A percentile compares a stretch with the other conserved stretches of the same genome.
Conservation (phyloP, 306 rosid species). For the Carpinus fangiana region DNA sequence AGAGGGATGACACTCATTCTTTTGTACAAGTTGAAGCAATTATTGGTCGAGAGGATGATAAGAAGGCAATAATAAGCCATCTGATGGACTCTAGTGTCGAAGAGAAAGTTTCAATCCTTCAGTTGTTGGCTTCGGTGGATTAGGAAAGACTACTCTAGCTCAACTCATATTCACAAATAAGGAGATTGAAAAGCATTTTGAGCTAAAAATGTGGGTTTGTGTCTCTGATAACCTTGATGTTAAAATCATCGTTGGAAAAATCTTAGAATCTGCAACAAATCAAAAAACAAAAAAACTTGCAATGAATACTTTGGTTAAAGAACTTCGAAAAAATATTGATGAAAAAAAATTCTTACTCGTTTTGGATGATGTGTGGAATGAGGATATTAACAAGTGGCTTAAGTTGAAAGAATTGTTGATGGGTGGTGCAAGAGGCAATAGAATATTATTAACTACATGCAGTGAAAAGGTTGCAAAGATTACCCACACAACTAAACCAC, state of each 20-base stretch:
- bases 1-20: background rate
- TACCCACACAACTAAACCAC: background rate
- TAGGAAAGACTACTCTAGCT: slow-evolving; percentile 27
- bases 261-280: background rate
- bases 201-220: slow-evolving; percentile 8
- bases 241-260: background rate
- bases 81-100: background rate
- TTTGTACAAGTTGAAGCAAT: background rate
- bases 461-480: background rate
- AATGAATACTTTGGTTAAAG: background rate
- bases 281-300: background rate
- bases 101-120: slow-evolving; percentile 8
- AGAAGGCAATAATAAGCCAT: background rate
- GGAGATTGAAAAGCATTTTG: background rate
- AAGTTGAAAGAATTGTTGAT: background rate
- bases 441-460: slow-evolving; percentile 16
- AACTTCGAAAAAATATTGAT: background rate
- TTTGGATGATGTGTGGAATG: slow-evolving; percentile 9
- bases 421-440: slow-evolving; percentile 11
- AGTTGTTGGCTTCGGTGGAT: slow-evolving; percentile 19
- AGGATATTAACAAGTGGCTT: no score
- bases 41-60: slow-evolving; percentile 22
- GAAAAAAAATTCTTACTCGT: slow-evolving; percentile 5
- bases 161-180: background rate
- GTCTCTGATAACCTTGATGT: background rate